Conservation (phyloP, 176 grass and related monocot genomes). For the Lolium perenne region DNA sequence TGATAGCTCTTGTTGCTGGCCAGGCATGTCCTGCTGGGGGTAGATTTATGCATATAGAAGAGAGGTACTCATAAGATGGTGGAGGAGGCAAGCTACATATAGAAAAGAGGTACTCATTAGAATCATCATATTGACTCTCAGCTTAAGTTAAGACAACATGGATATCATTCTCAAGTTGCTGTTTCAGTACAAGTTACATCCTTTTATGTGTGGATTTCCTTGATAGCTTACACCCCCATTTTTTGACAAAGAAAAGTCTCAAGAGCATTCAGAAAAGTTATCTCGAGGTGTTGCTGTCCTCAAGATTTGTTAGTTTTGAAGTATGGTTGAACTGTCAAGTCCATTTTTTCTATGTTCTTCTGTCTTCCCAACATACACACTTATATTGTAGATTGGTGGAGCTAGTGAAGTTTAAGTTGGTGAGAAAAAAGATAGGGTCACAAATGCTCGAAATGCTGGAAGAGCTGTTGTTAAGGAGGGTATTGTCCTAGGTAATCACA, state of each 20-base stretch:
- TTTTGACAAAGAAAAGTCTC: conserved; percentile 86
- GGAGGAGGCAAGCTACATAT: no score
- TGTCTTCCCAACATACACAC: background rate
- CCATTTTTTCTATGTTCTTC: conserved; percentile 10
- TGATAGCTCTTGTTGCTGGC: no score
- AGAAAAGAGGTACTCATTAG: no score
- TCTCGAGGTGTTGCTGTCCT: conserved; percentile 84
- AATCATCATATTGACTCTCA: no score
- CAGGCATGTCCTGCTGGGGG: no score
- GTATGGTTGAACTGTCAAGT: background rate
- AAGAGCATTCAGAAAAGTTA: conserved; percentile 86
- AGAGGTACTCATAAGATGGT: no score
- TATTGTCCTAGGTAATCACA: conserved; percentile 67
- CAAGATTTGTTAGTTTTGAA: conserved; percentile 61
- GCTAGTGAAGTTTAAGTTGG: conserved; percentile 84
- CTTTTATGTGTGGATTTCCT: conserved; percentile 26
- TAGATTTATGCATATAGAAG: no score
- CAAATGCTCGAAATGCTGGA: conserved; percentile 80
- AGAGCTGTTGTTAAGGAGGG: conserved; percentile 84
- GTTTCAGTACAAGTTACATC: conserved; percentile 16
- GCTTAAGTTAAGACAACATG: background rate
- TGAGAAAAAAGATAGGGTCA: conserved; percentile 95
- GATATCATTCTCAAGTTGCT: background rate
- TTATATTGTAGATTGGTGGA: conserved; percentile 76
- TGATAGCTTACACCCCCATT: conserved; percentile 77